Base-by-base conservation (phyloP, 176 grass and related monocot genomes). In the Chloris gayana region DNA sequence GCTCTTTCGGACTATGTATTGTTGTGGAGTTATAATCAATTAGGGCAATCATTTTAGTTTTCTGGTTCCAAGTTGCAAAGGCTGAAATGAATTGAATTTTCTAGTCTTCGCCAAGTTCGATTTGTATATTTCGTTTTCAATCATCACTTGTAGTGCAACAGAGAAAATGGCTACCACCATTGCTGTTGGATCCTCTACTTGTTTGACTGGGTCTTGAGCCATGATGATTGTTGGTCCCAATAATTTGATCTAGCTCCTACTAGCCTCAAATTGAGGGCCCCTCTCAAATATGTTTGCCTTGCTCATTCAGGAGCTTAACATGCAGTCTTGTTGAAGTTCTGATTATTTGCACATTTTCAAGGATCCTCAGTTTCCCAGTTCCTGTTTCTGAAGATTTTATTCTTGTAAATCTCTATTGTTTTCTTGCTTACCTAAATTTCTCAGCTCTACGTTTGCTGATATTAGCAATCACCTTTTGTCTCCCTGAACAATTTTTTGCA, bases 401-500 rank as follows among this genome's bases (percentile, higher is more conserved):
- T 24, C 50, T 9, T 45, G 14, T 9, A 45, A 18, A 49, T 62
- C 6, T 78, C 15, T 7, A 12, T 73, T 30, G 47, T 47, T 41
- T 21, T 21, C 1, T n/a, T 53, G 7, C 30, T 34, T 35, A 29
- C 4, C 37, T 80, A 17, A 45, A 34, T 14, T 42, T 38, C 21
- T n/a, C n/a, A n/a, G 9, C 21, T 7, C 42, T 33, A 35, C 59
- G 50, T 57, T 80, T 27, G 7, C 2, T 38, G 1, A 17, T n/a
- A 76, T 64, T 14, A 15, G 4, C 29, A 30, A 29, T 79, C 67
- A 83, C 10, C 37, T 21, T 19, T 32, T 75, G 38, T 51, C 9
- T 79, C 78, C 26, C 18, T 42, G 49, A 9, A 33, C 13, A 58
- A 62, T 77, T 67, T n/a, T 74, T 70, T 82, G 47, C 90, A 95